Base-by-base conservation (phyloP, 2,329 filamentous ascomycete species). In the Myriosclerotinia scirpicola region DNA sequence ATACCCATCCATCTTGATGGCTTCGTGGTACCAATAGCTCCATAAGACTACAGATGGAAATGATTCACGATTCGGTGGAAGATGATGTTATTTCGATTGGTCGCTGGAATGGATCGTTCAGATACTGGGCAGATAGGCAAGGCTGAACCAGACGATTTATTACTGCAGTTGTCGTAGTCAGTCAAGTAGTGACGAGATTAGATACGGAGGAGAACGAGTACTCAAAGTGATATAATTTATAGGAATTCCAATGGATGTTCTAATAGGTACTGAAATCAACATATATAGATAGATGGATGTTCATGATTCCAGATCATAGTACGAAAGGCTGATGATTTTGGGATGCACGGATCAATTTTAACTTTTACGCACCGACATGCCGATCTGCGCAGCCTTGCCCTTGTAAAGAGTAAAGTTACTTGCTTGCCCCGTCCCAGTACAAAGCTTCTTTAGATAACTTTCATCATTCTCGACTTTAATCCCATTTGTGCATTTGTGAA, bases 1-100 rank as follows among this genome's bases (percentile, higher is more conserved):
- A 79, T 92, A 94, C 73, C 85, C 90, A 78, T 95, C 90, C 91
- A 95, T 95, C 50, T 67, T 69, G 66, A 67, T 68, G 65, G 59
- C 11, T 17, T 14, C 46, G 42, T 68, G 48, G 59, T 68, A 50
- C 65, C 64, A 54, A 67, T 69, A 63, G 46, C 72, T 75, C 73
- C 74, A 75, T 75, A 73, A 68, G 71, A 70, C 71, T 62, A n/a
- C 26, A 59, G 46, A 38, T 48, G 42, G 30, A 30, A 48, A n/a
- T 8, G 17, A 30, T 30, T 40, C n/a, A 48, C 22, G 34, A n/a
- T 36, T 65, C 34, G n/a, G 38, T 56, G 34, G 30, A 36, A 52
- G 63, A 59, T 30, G n/a, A 50, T 56, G 63, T 38, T 65, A 65
- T 65, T 46, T 59, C 53, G 53, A 59, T 50, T 60, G 58, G 42